Evolutionary conservation across 2,329 filamentous ascomycete genomes (phyloP).

Genomic region (Knoxdaviesia capensis): DNA sequence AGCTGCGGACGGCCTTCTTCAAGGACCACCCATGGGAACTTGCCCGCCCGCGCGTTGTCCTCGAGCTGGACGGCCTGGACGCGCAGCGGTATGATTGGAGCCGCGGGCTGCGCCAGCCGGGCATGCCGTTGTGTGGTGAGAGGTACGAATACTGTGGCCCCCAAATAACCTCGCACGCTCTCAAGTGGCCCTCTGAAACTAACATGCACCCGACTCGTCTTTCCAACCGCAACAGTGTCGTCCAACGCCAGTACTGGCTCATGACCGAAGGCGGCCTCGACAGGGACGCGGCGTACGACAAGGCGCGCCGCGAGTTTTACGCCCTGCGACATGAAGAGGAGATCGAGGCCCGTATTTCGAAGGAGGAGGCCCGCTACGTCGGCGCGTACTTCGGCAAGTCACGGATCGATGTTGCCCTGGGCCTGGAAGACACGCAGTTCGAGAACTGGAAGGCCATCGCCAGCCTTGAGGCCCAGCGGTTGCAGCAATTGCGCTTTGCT

Average conservation of each 20-base stretch:
- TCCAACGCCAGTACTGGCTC: conserved; percentile 79
- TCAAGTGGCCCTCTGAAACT: neutral
- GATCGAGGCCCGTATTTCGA: conserved; percentile 60
- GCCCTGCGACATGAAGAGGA: conserved; percentile 62
- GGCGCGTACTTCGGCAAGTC: conserved; percentile 79
- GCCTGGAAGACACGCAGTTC: conserved; percentile 60
- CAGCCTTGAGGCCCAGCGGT: too few relatives aligned
- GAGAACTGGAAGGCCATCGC: conserved; percentile 81
- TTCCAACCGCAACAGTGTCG: conserved; percentile 41
- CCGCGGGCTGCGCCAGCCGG: conserved; percentile 48
- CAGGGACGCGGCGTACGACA: conserved; percentile 60
- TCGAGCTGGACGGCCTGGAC: conserved; percentile 77
- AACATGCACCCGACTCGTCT: neutral
- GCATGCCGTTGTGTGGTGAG: conserved; percentile 64
- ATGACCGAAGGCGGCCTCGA: conserved; percentile 45
- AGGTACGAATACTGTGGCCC: conserved; percentile 31
- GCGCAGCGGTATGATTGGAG: conserved; percentile 62
- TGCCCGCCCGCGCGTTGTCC: conserved; percentile 63
- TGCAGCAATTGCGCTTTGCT: too few relatives aligned
- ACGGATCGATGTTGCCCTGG: conserved; percentile 56
- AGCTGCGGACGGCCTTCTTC: conserved; percentile 64
- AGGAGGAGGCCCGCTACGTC: conserved; percentile 68
- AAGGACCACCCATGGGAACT: conserved; percentile 94
- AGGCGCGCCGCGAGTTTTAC: conserved; percentile 81
- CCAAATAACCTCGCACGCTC: neutral